A percentile compares a stretch with the other conserved stretches of the same genome.
These are phyloP conservation scores for Ophiostoma ulmi DNA, from an alignment of 2,329 filamentous ascomycete species.

Conservation along the genomic window DNA sequence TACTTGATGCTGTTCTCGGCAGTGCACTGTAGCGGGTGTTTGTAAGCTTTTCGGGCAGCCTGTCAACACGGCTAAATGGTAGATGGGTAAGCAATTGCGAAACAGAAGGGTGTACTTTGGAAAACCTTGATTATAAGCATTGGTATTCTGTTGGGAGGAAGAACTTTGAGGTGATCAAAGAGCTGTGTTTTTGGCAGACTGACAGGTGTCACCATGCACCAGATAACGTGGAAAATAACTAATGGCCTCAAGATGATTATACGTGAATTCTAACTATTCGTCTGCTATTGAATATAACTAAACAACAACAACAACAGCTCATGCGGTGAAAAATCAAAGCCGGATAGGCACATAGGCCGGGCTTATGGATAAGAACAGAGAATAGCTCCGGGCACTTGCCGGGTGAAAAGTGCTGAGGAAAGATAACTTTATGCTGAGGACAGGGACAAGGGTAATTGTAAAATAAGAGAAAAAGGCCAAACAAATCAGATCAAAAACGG, in stretches of 20 bases:
- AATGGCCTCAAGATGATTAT: not conserved
- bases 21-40: not conserved
- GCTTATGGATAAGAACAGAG: not conserved
- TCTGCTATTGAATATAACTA: not conserved
- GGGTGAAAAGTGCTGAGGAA: not conserved
- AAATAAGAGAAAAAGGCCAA: not conserved
- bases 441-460: not conserved
- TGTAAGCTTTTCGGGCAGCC: not conserved
- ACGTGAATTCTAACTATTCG: not conserved
- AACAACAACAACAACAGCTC: not conserved
- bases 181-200: not conserved
- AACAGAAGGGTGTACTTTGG: not conserved
- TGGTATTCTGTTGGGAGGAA: not conserved
- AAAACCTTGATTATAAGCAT: not conserved
- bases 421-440: not conserved
- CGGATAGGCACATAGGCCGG: not conserved
- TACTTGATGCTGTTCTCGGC: not conserved
- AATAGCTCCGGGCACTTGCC: not conserved
- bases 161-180: not conserved
- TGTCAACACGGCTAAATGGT: not conserved
- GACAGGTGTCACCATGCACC: not conserved
- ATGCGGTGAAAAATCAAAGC: not conserved
- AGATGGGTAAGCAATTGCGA: not conserved
- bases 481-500: not conserved
- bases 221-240: not conserved